Evolutionary conservation across 306 rosid species (phyloP), one percentile per base, ranked within the genome.

Genomic region (Lathyrus aphaca): DNA sequence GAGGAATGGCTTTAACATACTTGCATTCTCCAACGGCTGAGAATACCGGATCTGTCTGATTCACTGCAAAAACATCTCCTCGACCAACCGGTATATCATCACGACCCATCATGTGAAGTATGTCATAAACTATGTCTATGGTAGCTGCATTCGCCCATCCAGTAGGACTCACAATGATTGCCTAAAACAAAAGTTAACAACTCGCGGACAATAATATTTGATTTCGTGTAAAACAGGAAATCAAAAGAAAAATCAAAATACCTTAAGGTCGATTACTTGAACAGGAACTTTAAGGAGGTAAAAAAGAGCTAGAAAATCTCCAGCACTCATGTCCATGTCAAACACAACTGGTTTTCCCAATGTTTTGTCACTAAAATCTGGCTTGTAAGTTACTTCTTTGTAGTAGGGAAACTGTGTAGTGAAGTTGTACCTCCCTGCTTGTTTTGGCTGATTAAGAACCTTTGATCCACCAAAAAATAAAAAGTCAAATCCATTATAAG

Each of bases 241-340:
- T 25, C 13, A 4, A 44, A 64, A 53, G 40, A 21, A 61, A 29
- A 19, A 25, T 3, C 16, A 40, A 2, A 23, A 49, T 81, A 92
- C 98, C 94, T 83, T 91, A n/a, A 94, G 89, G 71, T 94, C 68
- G 74, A 90, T 89, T 39, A 80, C 83, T 79, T 94, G 80, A 23
- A 86, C 85, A 42, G 97, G 95, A 11, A 94, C 83, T 86, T 94
- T 91, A 13, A 94, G 82, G 64, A 94, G 96, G 66, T 87, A 91
- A 63, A 94, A 77, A 30, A 94, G 80, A 59, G 99, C 83, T 4
- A 89, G 82, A 77, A 94, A 91, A 69, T 94, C 99, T 75, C 99
- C 97, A n/a, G 88, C 88, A 65, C 97, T 91, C 97, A 94, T 94
- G 75, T 94, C 99, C 96, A 88, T 91, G 82, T 94, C 99, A 75